Evolutionary conservation across 805 yeast species (phyloP), one percentile per base, ranked within the genome.

Genomic region (Saturnispora serradocipensis): DNA sequence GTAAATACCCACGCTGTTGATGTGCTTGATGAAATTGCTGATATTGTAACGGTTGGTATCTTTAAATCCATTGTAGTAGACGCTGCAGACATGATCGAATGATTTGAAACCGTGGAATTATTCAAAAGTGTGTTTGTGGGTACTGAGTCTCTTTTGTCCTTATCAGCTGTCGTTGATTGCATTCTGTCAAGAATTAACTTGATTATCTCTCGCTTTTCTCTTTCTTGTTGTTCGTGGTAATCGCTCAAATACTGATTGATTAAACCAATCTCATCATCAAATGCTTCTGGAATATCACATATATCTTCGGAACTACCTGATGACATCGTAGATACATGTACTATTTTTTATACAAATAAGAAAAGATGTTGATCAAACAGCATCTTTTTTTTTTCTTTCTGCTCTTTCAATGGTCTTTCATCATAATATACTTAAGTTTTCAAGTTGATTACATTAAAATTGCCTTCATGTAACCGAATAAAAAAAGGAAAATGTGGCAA

Each of bases 1-100:
- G 88, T 80, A 60, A 86, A 86, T n/a, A 86, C 77, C 85, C 87
- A 81, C 11, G 59, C 55, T 6, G 57, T 43, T 18, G 56, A 54
- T 2, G 60, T 32, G 15, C 48, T 30, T 7, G 49, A 46, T 8
- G 47, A 32, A 8, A 43, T 45, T 9, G 56, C 35, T 7, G 44
- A 46, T 5, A 43, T 10, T 22, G 55, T 7, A 16, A 50, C 36
- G 20, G 53, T 34, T 42, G 53, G 48, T 25, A n/a, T 43, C 20
- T 28, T 45, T 30, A 28, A 6, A 49, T 39, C 28, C 49, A 35
- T 40, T 51, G 50, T 25, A 52, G 18, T 6, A 45, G 46, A 20
- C 46, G 55, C 40, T 50, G 42, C 8, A 20, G 42, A 38, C 6
- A 38, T 18, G 11, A 18, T 18, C 9, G 42, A 20, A 18, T 16